A percentile compares a stretch with the other conserved stretches of the same genome.
Evolutionary conservation across 2,329 filamentous ascomycete species (phyloP).

Genomic region (Pestalotiopsis sp.): DNA sequence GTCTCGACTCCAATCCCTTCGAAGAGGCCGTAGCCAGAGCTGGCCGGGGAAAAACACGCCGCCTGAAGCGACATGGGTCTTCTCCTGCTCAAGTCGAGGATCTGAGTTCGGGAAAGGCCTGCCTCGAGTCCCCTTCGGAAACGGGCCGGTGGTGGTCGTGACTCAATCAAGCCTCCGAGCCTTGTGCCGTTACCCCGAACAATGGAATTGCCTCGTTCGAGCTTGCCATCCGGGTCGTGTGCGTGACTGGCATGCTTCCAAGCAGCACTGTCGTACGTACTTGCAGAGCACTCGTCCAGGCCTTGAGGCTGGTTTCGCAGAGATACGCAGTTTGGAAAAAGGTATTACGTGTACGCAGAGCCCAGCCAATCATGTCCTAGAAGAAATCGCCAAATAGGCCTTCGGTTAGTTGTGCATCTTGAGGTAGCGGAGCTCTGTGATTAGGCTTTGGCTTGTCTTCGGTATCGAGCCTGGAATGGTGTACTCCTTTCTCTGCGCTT

Average conservation of each 20-base stretch:
- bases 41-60: not conserved
- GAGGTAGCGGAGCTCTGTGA: not conserved
- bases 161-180: not conserved
- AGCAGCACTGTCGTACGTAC: not conserved
- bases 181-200: not conserved
- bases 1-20: not conserved
- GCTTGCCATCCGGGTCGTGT: not conserved
- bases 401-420: not conserved
- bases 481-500: slow-evolving; percentile 21
- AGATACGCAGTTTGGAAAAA: not conserved
- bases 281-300: not conserved
- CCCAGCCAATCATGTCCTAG: slow-evolving; percentile 2
- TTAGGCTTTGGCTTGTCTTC: not conserved
- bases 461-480: slow-evolving; percentile 14
- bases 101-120: not conserved
- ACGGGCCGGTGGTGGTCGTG: not conserved
- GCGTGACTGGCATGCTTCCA: not conserved
- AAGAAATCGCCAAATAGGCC: not conserved
- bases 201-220: not conserved
- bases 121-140: not conserved
- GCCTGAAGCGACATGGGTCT: not conserved
- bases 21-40: not conserved
- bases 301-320: not conserved
- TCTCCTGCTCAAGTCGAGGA: not conserved
- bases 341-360: not conserved